phyloP scores from a whole-genome alignment of 2,329 filamentous ascomycete species.

The Elsinoe fawcettii region DNA sequence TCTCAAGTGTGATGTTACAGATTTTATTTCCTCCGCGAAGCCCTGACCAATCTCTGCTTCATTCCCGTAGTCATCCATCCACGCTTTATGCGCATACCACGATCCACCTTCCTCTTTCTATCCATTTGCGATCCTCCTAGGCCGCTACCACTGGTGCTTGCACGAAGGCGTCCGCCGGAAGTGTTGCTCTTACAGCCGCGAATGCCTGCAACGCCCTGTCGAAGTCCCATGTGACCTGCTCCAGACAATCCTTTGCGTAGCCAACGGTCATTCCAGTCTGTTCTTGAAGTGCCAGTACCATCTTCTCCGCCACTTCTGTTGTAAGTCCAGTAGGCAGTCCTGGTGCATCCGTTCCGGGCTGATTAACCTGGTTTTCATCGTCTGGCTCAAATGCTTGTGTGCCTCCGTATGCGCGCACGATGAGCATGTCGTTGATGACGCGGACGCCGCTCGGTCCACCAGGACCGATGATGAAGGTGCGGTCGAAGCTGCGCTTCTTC shows the following conservation, averaged over 20 bases:
- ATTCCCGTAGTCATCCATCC: background rate
- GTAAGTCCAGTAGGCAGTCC: slow-evolving; percentile 24
- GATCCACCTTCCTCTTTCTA: background rate
- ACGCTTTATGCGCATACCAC: background rate
- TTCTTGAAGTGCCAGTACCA: slow-evolving; percentile 62
- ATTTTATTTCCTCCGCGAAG: background rate
- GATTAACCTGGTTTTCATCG: slow-evolving; percentile 29
- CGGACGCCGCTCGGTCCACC: slow-evolving; percentile 60
- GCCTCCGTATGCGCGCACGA: slow-evolving; percentile 60
- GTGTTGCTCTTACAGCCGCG: slow-evolving; percentile 57
- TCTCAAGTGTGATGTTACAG: background rate
- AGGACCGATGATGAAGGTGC: slow-evolving; percentile 71
- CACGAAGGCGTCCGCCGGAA: slow-evolving; percentile 38
- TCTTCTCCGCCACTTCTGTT: slow-evolving; percentile 41
- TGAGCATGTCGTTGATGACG: slow-evolving; percentile 72
- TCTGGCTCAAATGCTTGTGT: slow-evolving; percentile 45
- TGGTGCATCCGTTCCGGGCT: slow-evolving; percentile 23
- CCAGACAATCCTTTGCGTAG: slow-evolving; percentile 74
- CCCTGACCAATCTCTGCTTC: background rate
- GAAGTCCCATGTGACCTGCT: slow-evolving; percentile 72
- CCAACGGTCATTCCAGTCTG: slow-evolving; percentile 72
- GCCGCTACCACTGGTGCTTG: slow-evolving; percentile 3
- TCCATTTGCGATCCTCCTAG: slow-evolving; percentile 3
- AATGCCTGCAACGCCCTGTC: slow-evolving; percentile 68
- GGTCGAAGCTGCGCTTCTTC: slow-evolving; percentile 64